Conservation (phyloP, 2,329 filamentous ascomycete genomes). For the Lasiodiplodia sp. region DNA sequence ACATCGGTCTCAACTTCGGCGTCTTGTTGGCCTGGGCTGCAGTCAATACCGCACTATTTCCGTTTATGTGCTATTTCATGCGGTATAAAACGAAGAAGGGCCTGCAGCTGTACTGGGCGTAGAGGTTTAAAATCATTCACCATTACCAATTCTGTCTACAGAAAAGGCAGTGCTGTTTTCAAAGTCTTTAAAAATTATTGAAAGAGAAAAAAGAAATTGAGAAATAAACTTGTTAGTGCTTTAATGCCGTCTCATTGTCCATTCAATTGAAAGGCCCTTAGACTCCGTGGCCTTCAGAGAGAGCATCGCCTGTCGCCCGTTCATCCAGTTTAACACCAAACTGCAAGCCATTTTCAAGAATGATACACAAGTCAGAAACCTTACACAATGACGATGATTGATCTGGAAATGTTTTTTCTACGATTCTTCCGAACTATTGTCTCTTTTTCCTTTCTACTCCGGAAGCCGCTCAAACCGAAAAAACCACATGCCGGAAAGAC, state of each 20-base stretch:
- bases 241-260: too few species aligned
- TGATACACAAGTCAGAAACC: background rate
- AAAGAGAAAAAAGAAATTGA: too few species aligned
- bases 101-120: slow-evolving; percentile 23
- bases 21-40: slow-evolving; percentile 66
- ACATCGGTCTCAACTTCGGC: slow-evolving; percentile 67
- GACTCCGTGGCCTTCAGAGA: too few species aligned
- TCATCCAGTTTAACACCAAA: background rate
- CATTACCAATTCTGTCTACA: too few species aligned
- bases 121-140: background rate
- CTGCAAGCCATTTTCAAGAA: background rate
- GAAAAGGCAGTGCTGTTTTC: too few species aligned
- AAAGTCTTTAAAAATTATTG: too few species aligned
- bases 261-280: too few species aligned
- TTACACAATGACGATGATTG: background rate
- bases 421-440: background rate
- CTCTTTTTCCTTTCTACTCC: slow-evolving; percentile 17
- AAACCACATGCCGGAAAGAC: slow-evolving; percentile 7
- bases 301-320: background rate
- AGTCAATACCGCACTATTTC: slow-evolving; percentile 62
- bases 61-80: slow-evolving; percentile 55
- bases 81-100: slow-evolving; percentile 45
- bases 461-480: slow-evolving; percentile 11
- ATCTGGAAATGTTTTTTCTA: background rate
- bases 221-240: too few species aligned